phyloP scores from a whole-genome alignment of 2,329 filamentous ascomycete species.

The Nectriaceae sp. region DNA sequence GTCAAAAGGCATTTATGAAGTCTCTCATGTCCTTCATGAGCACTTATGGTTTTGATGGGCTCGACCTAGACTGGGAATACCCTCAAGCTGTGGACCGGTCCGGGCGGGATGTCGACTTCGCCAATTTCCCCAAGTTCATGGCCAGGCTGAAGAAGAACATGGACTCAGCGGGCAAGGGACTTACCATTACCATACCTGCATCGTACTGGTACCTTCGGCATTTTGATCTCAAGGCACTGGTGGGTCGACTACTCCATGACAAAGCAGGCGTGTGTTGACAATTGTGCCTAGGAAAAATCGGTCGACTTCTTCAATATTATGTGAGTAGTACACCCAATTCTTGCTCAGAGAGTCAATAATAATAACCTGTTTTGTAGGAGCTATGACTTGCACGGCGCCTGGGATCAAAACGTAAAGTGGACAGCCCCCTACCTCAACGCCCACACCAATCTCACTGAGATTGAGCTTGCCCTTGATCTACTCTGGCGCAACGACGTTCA shows the following conservation, averaged over 20 bases:
- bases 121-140: slow-evolving; percentile 33
- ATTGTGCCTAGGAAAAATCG: too few relatives aligned
- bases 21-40: slow-evolving; percentile 15
- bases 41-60: slow-evolving; percentile 22
- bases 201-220: slow-evolving; percentile 31
- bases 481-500: slow-evolving; percentile 44
- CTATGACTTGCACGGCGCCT: slow-evolving; percentile 2
- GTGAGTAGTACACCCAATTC: too few relatives aligned
- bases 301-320: too few relatives aligned
- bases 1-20: slow-evolving; percentile 1
- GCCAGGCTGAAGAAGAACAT: slow-evolving; percentile 5
- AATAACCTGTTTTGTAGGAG: too few relatives aligned
- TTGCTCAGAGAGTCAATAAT: too few relatives aligned
- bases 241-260: background rate
- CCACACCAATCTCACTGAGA: slow-evolving; percentile 50
- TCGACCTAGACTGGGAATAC: slow-evolving; percentile 31
- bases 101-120: slow-evolving; percentile 37
- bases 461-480: slow-evolving; percentile 40
- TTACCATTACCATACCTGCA: slow-evolving; percentile 15
- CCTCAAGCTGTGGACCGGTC: slow-evolving; percentile 37
- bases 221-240: slow-evolving; percentile 28
- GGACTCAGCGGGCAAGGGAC: slow-evolving; percentile 15
- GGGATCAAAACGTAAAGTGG: slow-evolving; percentile 4
- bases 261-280: background rate
- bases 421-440: too few relatives aligned